Evolutionary conservation across 2,329 filamentous ascomycete genomes (phyloP), one percentile per base, ranked within the genome.

Genomic region (Epichloe coenophiala): DNA sequence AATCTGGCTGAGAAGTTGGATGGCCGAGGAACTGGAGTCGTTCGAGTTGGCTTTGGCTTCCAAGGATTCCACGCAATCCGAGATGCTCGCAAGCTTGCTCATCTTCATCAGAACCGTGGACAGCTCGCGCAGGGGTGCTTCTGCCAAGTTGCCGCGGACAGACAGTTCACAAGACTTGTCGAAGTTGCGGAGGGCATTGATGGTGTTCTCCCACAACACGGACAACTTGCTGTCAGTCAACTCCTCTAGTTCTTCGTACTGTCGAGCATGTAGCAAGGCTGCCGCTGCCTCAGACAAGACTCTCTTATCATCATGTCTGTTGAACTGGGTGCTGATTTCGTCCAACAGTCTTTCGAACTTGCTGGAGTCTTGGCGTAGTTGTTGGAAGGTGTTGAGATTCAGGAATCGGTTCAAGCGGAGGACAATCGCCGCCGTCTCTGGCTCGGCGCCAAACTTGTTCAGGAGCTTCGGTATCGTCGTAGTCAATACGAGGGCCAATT

Each of bases 241-340:
- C 60, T 98, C 93, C 57, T 90, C 86, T 36, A 95, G 79, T 61
- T 95, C 91, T 54, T 93, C 88, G 54, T 88, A 91, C 54, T 83
- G 83, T 56, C 87, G 83, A 8, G 91, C 89, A 62, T 94, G 88
- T 35, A 95, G 70, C 38, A 98, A 78, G 5, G 90, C 87, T 21
- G 81, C 76, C 31, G 86, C 84, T 13, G 89, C 91, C 65, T 96
- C 90, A 11, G 81, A 81, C 44, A 98, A 74, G 17, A 97, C 90
- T 50, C 80, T 79, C 59, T 87, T 85, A 60, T 95, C 88, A 42
- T 87, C 86, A 62, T 98, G 93, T n/a, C 88, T 82, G 59, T 86
- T 82, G 68, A 98, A 97, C 60, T 98, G 93, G 52, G 88, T 88
- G 65, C 87, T 89, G 58, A 97, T 88, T 60, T 96, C 90, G 58